These are phyloP conservation scores for Salix arbutifolia DNA, from an alignment of 345 rosid species.

Conservation along the genomic window DNA sequence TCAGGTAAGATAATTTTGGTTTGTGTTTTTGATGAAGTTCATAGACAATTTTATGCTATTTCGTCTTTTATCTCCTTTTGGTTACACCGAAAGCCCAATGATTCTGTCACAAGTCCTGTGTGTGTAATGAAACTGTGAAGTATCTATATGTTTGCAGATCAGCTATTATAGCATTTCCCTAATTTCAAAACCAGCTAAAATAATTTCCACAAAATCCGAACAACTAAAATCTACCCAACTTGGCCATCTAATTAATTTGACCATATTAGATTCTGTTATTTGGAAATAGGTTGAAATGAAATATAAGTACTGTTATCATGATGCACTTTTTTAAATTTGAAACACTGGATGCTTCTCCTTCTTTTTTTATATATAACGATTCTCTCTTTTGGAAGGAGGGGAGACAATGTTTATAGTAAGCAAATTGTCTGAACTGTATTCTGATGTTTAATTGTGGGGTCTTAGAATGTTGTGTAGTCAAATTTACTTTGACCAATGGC, in stretches of 20 bases:
- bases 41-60: neutral
- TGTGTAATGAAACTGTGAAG: neutral
- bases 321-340: neutral
- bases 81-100: too few relatives aligned
- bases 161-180: too few relatives aligned
- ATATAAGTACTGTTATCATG: too few relatives aligned
- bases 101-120: too few relatives aligned
- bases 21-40: neutral
- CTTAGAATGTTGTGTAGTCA: neutral
- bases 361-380: neutral
- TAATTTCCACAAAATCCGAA: too few relatives aligned
- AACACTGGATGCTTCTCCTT: neutral
- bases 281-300: neutral
- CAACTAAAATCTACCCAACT: neutral
- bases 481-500: neutral
- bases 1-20: conserved; percentile 53
- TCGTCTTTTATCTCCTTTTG: neutral
- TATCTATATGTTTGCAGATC: neutral
- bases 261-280: neutral
- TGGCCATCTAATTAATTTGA: neutral
- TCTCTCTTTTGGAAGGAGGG: neutral
- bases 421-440: neutral
- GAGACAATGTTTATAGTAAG: neutral
- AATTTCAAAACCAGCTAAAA: too few relatives aligned
- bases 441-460: neutral